Conservation (phyloP, 371 early-diverging fungal species). For the Mucor lusitanicus region DNA sequence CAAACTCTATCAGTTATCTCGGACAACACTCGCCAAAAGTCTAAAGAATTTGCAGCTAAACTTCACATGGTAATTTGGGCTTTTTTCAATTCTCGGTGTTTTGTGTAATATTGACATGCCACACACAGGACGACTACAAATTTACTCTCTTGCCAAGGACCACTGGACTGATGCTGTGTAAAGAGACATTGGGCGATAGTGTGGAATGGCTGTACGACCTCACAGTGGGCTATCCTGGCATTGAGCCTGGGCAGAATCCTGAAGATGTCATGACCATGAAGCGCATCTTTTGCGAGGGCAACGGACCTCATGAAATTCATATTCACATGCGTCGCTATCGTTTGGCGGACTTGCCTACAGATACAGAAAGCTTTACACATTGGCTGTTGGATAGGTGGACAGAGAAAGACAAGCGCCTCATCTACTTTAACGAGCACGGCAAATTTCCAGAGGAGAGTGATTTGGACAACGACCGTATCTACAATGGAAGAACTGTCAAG, state of each 20-base stretch:
- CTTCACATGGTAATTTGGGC: slow-evolving; percentile 45
- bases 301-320: slow-evolving; percentile 74
- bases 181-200: slow-evolving; percentile 60
- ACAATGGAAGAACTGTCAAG: slow-evolving; percentile 15
- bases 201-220: slow-evolving; percentile 80
- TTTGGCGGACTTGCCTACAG: slow-evolving; percentile 63
- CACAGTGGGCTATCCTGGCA: slow-evolving; percentile 84
- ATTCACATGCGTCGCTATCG: slow-evolving; percentile 74
- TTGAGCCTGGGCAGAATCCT: slow-evolving; percentile 72
- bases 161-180: slow-evolving; percentile 72
- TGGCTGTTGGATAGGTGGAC: slow-evolving; percentile 79
- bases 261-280: slow-evolving; percentile 75
- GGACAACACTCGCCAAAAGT: slow-evolving; percentile 50
- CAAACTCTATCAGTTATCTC: slow-evolving; percentile 45
- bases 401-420: slow-evolving; percentile 81
- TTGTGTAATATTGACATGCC: background rate
- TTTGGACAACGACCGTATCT: slow-evolving; percentile 4
- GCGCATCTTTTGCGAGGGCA: slow-evolving; percentile 65
- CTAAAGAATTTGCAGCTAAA: slow-evolving; percentile 53
- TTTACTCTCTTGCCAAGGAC: slow-evolving; percentile 77
- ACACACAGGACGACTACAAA: slow-evolving; percentile 45
- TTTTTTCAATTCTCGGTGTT: background rate
- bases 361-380: slow-evolving; percentile 59
- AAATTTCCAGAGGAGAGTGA: slow-evolving; percentile 52
- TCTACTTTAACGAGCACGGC: slow-evolving; percentile 73